Conservation (phyloP, 1,139 yeast genomes). For the Taphrina communis region DNA sequence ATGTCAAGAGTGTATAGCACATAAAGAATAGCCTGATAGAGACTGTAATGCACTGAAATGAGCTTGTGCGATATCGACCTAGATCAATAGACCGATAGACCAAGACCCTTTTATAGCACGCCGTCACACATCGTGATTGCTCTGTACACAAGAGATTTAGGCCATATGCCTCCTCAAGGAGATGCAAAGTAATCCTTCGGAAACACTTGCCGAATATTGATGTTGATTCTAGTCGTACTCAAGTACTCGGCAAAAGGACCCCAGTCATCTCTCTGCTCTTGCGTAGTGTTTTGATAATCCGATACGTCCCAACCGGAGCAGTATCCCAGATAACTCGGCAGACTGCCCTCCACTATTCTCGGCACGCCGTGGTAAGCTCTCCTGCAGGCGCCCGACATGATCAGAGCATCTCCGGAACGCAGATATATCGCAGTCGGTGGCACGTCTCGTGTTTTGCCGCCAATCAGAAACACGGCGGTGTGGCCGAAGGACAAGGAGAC, state of each 20-base stretch:
- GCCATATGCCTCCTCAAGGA: not conserved
- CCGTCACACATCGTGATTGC: too few relatives aligned
- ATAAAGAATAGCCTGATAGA: too few relatives aligned
- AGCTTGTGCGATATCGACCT: too few relatives aligned
- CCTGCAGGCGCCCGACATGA: slow-evolving; percentile 56
- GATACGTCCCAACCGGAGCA: slow-evolving; percentile 34
- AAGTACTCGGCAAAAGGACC: slow-evolving; percentile 51
- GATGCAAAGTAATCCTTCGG: slow-evolving; percentile 43
- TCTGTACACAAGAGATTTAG: too few relatives aligned
- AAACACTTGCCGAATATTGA: slow-evolving; percentile 55
- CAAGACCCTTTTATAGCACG: too few relatives aligned
- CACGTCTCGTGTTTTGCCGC: slow-evolving; percentile 47
- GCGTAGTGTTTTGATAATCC: slow-evolving; percentile 5
- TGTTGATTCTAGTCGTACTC: slow-evolving; percentile 52
- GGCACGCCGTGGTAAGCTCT: slow-evolving; percentile 57
- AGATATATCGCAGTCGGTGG: slow-evolving; percentile 49
- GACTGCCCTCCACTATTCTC: slow-evolving; percentile 51
- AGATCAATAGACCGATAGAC: too few relatives aligned
- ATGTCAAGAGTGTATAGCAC: too few relatives aligned
- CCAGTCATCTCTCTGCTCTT: slow-evolving; percentile 38
- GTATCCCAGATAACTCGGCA: slow-evolving; percentile 50
- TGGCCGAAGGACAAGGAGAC: slow-evolving; percentile 44
- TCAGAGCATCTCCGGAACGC: slow-evolving; percentile 54
- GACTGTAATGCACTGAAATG: too few relatives aligned
- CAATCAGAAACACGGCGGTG: slow-evolving; percentile 39